Base-by-base conservation (phyloP, 164 flowering plant species). In the Protea cynaroides region DNA sequence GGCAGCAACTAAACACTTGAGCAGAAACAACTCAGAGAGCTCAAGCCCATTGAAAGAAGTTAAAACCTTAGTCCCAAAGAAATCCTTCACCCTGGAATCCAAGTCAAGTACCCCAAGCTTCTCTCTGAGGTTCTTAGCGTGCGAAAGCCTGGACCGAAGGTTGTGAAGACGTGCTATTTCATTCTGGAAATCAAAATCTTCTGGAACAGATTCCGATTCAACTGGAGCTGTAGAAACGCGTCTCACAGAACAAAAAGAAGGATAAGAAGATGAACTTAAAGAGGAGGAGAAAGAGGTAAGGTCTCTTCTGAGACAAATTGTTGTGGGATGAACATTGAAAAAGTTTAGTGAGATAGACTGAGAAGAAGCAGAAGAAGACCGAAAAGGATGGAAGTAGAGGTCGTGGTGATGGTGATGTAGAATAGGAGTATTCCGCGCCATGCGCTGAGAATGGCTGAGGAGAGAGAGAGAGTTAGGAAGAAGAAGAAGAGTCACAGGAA, bases 1-100 rank as follows among this genome's bases (percentile, higher is more conserved):
- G 15, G 91, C 90, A 4, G 97, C 96, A 34, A 90, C 90, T 74
- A 93, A 67, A 62, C 95, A 86, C 67, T 90, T 84, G 19, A 90
- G 51, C 82, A 87, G 72, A 62, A 73, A 87, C 69, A 83, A 11
- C 51, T 88, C 88, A 13, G 54, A 60, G 17, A 25, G 46, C 7
- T 67, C 79, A 66, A 85, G 69, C 13, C 46, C 14, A 38, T 58
- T 55, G 17, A 76, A 43, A 10, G 72, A 61, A 4, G 49, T 64
- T 47, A 81, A 69, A 75, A 73, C 80, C 80, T 81, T 73, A 44
- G 63, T 36, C 38, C 44, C 13, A 46, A 88, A 81, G 65, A 88
- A 85, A 0, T 63, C 34, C 24, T 56, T 69, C 56, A 93, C 97
- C 59, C 80, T 61, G 2, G 83, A 62, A 58, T 90, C 97, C 0